A percentile compares a stretch with the other conserved stretches of the same genome.
These are phyloP conservation scores for Stachybotrys chlorohalonatus DNA, from an alignment of 2,329 filamentous ascomycete species.

Conservation along the genomic window DNA sequence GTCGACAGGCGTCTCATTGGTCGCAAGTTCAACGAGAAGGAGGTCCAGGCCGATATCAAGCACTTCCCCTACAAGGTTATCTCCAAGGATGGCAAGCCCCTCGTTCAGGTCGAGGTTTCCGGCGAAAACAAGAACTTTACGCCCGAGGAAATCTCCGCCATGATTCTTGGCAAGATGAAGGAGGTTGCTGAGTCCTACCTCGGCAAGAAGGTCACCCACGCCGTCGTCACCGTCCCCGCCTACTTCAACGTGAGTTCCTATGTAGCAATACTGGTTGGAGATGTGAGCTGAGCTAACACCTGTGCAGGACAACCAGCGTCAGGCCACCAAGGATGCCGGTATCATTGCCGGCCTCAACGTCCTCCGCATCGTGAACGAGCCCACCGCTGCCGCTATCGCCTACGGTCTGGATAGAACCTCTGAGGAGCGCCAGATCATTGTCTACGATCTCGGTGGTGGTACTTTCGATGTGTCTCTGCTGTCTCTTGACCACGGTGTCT, in stretches of 20 bases:
- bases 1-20: constrained; percentile 65
- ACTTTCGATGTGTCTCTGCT: constrained; percentile 92
- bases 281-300: constrained; percentile 11
- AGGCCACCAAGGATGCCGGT: constrained; percentile 93
- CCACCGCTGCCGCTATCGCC: constrained; percentile 88
- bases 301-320: constrained; percentile 72
- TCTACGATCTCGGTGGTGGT: constrained; percentile 91
- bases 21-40: constrained; percentile 74
- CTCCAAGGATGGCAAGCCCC: constrained; percentile 83
- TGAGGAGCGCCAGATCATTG: constrained; percentile 79
- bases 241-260: constrained; percentile 68
- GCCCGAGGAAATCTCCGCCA: constrained; percentile 71
- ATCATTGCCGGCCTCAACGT: constrained; percentile 88
- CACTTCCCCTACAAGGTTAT: constrained; percentile 96
- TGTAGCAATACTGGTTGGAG: not conserved
- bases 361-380: constrained; percentile 93
- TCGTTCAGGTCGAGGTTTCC: constrained; percentile 65
- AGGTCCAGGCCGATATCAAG: constrained; percentile 90
- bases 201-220: constrained; percentile 75
- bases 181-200: constrained; percentile 71
- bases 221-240: constrained; percentile 88
- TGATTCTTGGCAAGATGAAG: constrained; percentile 81
- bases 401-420: constrained; percentile 86
- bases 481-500: constrained; percentile 84
- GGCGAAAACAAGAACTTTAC: constrained; percentile 63